Base-by-base conservation (phyloP, 352 stramenopile genomes). In the Globisporangium paddicum region DNA sequence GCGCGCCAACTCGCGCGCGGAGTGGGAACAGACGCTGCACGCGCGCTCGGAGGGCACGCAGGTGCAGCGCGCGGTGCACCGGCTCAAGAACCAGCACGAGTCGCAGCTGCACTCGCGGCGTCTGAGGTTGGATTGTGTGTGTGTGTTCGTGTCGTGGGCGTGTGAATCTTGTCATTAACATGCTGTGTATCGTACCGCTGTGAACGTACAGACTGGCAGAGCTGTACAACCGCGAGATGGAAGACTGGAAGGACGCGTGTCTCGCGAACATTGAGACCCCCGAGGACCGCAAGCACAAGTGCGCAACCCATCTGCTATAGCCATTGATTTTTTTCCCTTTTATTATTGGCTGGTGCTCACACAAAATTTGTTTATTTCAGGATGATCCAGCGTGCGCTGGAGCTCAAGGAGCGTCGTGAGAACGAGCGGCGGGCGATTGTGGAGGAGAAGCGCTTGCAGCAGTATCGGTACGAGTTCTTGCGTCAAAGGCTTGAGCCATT, bases 201-300 rank as follows among this genome's bases (percentile, higher is more conserved):
- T n/a, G n/a, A n/a, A n/a, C n/a, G n/a, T n/a, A n/a, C n/a, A 90
- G 82, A 58, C 66, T 91, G 21, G 77, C 81, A 1, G 74, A 89
- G 28, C 52, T 93, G 23, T 91, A 89, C 50, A 91, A 90, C 35
- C 57, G 72, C 30, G 83, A 93, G 68, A 86, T 90, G 75, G 81
- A 87, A 18, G 47, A 71, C 68, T 93, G 83, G 83, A 81, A 79
- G 63, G 62, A 79, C 23, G 71, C 66, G 35, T 91, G 75, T 60
- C 51, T 90, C 16, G 66, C 69, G 14, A 90, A 89, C 49, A 68
- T 89, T 30, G 83, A 93, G 75, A 90, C 83, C 0, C 77, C 75
- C 6, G 83, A 93, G 37, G 81, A 91, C 21, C 71, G 83, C 56
- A 93, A 93, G 57, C 71, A 84, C 52, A 90, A 88, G 81, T 91